phyloP scores from a whole-genome alignment of 805 yeast species.

The Schwanniomyces vanrijiae region DNA sequence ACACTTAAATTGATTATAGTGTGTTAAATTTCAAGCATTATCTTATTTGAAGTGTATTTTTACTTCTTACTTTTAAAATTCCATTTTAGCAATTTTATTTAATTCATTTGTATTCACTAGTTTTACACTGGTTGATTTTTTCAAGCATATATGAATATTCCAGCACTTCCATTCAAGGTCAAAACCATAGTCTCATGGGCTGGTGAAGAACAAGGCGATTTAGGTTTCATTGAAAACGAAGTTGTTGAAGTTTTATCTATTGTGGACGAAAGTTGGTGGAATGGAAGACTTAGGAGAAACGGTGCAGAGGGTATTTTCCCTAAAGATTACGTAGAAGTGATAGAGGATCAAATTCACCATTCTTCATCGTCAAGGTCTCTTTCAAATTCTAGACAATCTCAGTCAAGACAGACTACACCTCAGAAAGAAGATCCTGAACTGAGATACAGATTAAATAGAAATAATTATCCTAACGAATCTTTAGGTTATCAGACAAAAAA shows the following conservation, averaged over 20 bases:
- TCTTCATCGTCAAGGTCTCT: constrained; percentile 18
- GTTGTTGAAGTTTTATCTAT: constrained; percentile 76
- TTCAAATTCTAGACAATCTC: constrained; percentile 8
- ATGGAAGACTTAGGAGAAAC: constrained; percentile 77
- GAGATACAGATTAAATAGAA: constrained; percentile 10
- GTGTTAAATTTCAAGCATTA: neutral
- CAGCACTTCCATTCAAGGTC: constrained; percentile 67
- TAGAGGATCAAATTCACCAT: constrained; percentile 32
- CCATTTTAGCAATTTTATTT: neutral
- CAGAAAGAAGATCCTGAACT: constrained; percentile 8
- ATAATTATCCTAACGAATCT: constrained; percentile 2
- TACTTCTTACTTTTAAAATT: neutral
- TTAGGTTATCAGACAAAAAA: neutral
- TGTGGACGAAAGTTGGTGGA: constrained; percentile 93
- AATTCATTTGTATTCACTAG: neutral
- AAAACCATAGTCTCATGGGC: constrained; percentile 91
- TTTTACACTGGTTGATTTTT: neutral
- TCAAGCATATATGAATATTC: constrained; percentile 20
- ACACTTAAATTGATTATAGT: neutral
- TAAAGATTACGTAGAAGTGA: constrained; percentile 71
- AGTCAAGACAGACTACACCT: constrained; percentile 16
- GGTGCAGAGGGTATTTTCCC: constrained; percentile 87
- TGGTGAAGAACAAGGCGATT: constrained; percentile 83
- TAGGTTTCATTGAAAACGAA: constrained; percentile 94
- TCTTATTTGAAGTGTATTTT: neutral